Conservation (phyloP, 176 grass and related monocot genomes). For the Neostapfia colusana region DNA sequence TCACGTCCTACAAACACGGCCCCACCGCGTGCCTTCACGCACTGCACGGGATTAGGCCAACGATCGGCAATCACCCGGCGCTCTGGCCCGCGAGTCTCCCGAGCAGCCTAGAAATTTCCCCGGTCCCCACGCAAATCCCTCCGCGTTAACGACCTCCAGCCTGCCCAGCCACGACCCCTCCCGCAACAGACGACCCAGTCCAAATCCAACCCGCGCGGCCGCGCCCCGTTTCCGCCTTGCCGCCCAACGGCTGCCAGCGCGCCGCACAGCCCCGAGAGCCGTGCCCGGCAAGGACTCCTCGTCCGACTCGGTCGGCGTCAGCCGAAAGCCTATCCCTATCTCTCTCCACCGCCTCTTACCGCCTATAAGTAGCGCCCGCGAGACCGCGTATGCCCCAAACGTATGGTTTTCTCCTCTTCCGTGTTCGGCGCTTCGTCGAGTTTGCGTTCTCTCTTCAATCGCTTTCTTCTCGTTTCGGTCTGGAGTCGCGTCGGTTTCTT, state of each 20-base stretch:
- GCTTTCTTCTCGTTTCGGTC: neutral
- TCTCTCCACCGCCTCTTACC: constrained; percentile 19
- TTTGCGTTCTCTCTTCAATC: neutral
- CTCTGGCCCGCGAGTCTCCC: neutral
- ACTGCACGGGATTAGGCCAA: neutral
- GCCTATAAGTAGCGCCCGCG: constrained; percentile 19
- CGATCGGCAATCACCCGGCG: neutral
- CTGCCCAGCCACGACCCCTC: neutral
- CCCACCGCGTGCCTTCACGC: neutral
- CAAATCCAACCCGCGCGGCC: constrained; percentile 4
- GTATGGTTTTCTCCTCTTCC: neutral
- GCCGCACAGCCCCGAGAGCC: constrained; percentile 38
- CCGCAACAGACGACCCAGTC: neutral
- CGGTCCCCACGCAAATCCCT: constrained; percentile 1
- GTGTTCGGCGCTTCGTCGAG: neutral
- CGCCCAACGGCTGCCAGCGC: neutral
- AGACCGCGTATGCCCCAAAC: neutral
- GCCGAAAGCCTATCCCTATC: neutral
- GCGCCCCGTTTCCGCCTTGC: neutral
- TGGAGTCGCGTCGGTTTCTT: no score
- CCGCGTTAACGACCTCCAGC: constrained; percentile 19
- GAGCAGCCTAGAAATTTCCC: constrained; percentile 31
- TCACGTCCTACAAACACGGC: neutral
- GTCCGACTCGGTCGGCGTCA: constrained; percentile 15
- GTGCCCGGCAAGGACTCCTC: constrained; percentile 29